Percentiles rank a stretch among this genome's conserved stretches.
phyloP scores from a whole-genome alignment of 371 early-diverging fungal genomes.

The Mucor sp. region DNA sequence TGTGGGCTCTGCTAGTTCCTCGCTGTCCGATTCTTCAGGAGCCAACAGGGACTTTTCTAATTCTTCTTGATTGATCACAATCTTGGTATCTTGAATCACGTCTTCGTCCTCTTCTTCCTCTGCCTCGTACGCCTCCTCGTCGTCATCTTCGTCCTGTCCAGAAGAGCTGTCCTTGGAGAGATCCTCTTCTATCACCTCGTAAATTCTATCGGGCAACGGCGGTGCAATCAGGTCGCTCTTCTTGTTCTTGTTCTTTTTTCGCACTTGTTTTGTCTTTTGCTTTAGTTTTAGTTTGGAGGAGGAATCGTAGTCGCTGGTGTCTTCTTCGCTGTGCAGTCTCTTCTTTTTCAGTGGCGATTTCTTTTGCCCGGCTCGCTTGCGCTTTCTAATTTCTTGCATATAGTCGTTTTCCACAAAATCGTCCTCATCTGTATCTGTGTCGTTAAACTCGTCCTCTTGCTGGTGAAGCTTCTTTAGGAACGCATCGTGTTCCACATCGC shows the following conservation, averaged over 20 bases:
- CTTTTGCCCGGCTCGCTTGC: slow-evolving; percentile 2
- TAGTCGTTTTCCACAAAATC: slow-evolving; percentile 30
- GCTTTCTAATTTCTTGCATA: slow-evolving; percentile 3
- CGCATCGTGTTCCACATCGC: slow-evolving; percentile 37
- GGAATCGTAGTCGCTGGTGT: slow-evolving; percentile 13
- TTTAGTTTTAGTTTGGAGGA: not conserved
- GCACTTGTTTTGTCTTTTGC: not conserved
- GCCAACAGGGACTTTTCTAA: slow-evolving; percentile 20
- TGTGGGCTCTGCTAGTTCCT: slow-evolving; percentile 4
- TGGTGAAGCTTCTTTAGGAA: slow-evolving; percentile 55
- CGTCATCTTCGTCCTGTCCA: slow-evolving; percentile 31
- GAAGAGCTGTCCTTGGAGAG: slow-evolving; percentile 6
- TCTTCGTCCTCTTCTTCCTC: slow-evolving; percentile 40
- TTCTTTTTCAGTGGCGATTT: slow-evolving; percentile 7
- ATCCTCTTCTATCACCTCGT: slow-evolving; percentile 20
- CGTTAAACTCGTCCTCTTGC: slow-evolving; percentile 34
- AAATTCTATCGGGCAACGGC: slow-evolving; percentile 11
- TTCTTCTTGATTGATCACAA: slow-evolving; percentile 20
- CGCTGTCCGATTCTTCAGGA: slow-evolving; percentile 19
- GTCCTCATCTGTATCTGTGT: slow-evolving; percentile 19
- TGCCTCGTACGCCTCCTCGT: slow-evolving; percentile 25
- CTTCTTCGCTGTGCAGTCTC: slow-evolving; percentile 11
- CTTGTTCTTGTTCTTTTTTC: slow-evolving; percentile 13
- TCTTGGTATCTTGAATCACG: slow-evolving; percentile 11
- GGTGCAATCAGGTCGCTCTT: not conserved